Evolutionary conservation across 495 filamentous ascomycete genomes (phyloP), one percentile per base, ranked within the genome.

Genomic region (Tuber umbilicatum): DNA sequence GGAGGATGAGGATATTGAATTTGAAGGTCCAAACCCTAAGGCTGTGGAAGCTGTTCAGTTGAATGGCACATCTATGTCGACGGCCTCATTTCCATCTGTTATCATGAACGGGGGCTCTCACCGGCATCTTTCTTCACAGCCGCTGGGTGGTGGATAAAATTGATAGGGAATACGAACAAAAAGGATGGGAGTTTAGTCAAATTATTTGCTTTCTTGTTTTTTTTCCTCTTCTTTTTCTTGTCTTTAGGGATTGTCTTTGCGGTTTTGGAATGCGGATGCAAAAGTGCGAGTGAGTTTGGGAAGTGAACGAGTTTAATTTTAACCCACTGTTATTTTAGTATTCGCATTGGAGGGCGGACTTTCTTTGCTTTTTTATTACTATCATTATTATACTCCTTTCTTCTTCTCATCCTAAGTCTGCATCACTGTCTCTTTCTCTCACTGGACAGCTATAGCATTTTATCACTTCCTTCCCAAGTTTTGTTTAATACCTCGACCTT

Each of bases 1-100:
- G 27, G 86, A 87, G 3, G 85, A 89, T 45, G 87, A 87, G 35
- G 78, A 84, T 38, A 77, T 50, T 23, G 74, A 84, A 76, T 64
- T 64, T 31, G 74, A 72, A 43, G 42, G 19, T 43, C 69, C 72
- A 21, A 50, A 37, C 16, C 55, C 55, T 17, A 72, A 74, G 40
- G 43, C 60, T 19, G 69, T 75, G n/a, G 77, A 78, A 43, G 60
- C 75, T 42, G 43, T 38, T 50, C 77, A 78, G 69, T 50, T 77
- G 69, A 72, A 77, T 39, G 75, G 76, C 38, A 72, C 69, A 23
- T 72, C 77, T 19, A 78, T 74, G 69, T 79, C 77, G n/a, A 79
- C 77, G 70, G 72, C 77, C 69, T 79, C 77, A 41, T 79, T 79
- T 79, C 77, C 77, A 69, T 79, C 77, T n/a, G 72, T 70, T 40